Percentiles rank a stretch among this genome's conserved stretches.
Evolutionary conservation across 805 yeast species (phyloP).

Genomic region (Saitoella complicata): DNA sequence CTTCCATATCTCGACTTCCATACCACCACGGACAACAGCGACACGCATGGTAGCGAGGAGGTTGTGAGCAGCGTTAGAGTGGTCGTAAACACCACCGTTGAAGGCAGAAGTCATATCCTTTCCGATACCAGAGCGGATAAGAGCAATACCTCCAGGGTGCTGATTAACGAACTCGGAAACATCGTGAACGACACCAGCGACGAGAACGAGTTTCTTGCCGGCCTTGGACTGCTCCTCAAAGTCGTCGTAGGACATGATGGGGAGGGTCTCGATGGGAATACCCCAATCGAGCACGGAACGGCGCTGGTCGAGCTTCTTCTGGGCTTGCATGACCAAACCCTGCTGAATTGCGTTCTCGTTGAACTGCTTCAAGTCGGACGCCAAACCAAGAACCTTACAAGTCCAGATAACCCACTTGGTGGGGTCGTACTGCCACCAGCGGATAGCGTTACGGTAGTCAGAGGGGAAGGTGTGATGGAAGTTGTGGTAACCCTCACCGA

Average conservation of each 20-base stretch:
- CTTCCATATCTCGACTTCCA: constrained; percentile 72
- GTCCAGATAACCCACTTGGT: constrained; percentile 57
- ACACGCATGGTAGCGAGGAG: constrained; percentile 85
- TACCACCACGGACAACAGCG: constrained; percentile 67
- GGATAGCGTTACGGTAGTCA: constrained; percentile 64
- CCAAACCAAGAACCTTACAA: constrained; percentile 37
- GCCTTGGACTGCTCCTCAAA: constrained; percentile 34
- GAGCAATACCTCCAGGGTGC: constrained; percentile 85
- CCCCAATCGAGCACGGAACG: constrained; percentile 83
- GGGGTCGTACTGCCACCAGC: constrained; percentile 70
- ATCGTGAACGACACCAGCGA: constrained; percentile 85
- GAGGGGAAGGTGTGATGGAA: constrained; percentile 92
- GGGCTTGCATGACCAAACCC: constrained; percentile 67
- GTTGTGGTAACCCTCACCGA: constrained; percentile 85
- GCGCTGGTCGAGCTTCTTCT: constrained; percentile 59
- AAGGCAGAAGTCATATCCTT: constrained; percentile 89
- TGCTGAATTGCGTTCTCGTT: constrained; percentile 48
- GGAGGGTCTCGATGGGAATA: constrained; percentile 74
- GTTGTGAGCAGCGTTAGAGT: constrained; percentile 86
- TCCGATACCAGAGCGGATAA: constrained; percentile 68
- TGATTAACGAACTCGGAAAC: constrained; percentile 78
- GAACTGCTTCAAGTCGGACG: constrained; percentile 40
- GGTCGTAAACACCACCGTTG: constrained; percentile 87
- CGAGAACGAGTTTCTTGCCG: constrained; percentile 50
- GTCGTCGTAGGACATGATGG: constrained; percentile 43